Percentiles rank a stretch among this genome's conserved stretches.
phyloP scores from a whole-genome alignment of 2,329 filamentous ascomycete genomes.

The Ophiosphaerella herpotricha region DNA sequence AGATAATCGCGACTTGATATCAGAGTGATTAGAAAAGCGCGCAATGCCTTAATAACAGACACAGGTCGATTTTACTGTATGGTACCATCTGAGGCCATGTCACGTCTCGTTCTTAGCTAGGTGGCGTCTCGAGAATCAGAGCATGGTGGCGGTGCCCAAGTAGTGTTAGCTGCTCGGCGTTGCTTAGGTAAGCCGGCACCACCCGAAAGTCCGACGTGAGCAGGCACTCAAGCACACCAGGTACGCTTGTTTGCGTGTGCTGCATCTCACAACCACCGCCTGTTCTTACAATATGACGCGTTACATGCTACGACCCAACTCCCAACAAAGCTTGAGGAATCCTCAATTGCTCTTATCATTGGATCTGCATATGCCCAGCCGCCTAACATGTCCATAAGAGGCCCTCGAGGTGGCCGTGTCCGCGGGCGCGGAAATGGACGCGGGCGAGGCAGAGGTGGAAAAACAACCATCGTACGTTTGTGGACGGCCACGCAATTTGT shows the following conservation, averaged over 20 bases:
- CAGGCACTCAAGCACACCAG: too few relatives aligned
- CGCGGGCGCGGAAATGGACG: conserved; percentile 20
- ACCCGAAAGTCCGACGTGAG: too few relatives aligned
- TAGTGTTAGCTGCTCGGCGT: too few relatives aligned
- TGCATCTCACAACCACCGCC: neutral
- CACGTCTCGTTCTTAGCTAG: neutral
- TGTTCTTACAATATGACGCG: conserved; percentile 12
- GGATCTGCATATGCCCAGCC: neutral
- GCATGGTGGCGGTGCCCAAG: neutral
- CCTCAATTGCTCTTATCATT: neutral
- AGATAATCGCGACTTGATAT: neutral
- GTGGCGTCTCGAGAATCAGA: too few relatives aligned
- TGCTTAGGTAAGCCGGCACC: neutral
- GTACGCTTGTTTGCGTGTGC: neutral
- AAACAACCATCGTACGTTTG: conserved; percentile 20
- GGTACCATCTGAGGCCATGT: neutral
- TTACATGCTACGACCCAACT: conserved; percentile 1
- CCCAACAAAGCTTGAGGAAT: neutral
- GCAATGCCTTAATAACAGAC: neutral
- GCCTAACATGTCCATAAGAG: conserved; percentile 30
- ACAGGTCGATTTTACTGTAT: neutral
- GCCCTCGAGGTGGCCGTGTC: conserved; percentile 12
- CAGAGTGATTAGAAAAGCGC: neutral
- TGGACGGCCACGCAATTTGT: neutral
- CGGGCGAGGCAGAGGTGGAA: conserved; percentile 21